Evolutionary conservation across 352 stramenopile genomes (phyloP), one percentile per base, ranked within the genome.

Genomic region (Globisporangium spinosum): DNA sequence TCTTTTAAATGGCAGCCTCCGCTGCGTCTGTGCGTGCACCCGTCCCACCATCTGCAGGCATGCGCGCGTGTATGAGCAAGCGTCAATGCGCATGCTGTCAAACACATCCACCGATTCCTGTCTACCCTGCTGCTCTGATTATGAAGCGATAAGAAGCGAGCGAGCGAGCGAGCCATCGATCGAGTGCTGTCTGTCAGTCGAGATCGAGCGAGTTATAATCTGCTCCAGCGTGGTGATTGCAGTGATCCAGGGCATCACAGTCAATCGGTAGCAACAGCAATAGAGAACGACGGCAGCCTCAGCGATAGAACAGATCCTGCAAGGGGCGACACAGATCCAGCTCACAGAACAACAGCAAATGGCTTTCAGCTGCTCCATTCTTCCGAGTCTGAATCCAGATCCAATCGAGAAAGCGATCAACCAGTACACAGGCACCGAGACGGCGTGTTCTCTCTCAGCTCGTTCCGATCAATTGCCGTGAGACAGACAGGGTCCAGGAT

Each of bases 401-500:
- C 49, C 51, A 22, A 20, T n/a, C 13, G 4, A 58, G 25, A 20
- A 12, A n/a, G 40, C 17, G n/a, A n/a, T 10, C 4, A 29, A 29
- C 3, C 29, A 61, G 20, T n/a, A n/a, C 20, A 55, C 51, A 61
- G 56, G 23, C 32, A 17, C 5, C 27, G 17, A 17, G 0, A 10
- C 38, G 20, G 38, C 12, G 3, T 17, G 38, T 5, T 45, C 8
- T 15, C 53, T n/a, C 3, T 29, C 10, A 20, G 20, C 20, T 12
- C 9, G 29, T n/a, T 45, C 1, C 27, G 0, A n/a, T 17, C 29
- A 13, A n/a, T 34, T 47, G 56, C 29, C 3, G 45, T 23, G 12
- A 49, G 20, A 12, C 32, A 61, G 32, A 61, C 56, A 61, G 56
- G 56, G 17, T 61, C 20, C 56, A 29, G 56, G 9, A 29, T 61